Conservation (phyloP, 495 filamentous ascomycete species). For the Bryoglossum gracile region DNA sequence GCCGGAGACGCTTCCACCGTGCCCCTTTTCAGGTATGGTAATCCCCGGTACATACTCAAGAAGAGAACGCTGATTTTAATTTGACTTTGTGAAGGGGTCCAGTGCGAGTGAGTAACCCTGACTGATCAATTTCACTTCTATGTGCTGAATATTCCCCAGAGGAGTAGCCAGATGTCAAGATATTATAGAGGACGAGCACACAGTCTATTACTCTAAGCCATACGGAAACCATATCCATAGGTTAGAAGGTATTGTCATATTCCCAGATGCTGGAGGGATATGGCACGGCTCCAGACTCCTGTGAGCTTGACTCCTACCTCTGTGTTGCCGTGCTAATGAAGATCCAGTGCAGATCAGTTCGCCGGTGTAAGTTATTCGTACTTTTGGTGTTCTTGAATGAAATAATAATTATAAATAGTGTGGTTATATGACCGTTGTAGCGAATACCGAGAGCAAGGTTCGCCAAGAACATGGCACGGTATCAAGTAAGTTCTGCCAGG, state of each 20-base stretch:
- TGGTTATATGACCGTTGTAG: constrained; percentile 67
- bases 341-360: constrained; percentile 74
- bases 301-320: not conserved
- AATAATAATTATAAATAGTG: constrained; percentile 31
- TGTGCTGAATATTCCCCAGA: not conserved
- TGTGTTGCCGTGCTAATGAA: not conserved
- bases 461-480: too few relatives aligned
- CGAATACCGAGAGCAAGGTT: constrained; percentile 51
- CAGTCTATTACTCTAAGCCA: not conserved
- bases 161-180: not conserved
- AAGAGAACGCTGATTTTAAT: not conserved
- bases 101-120: not conserved
- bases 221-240: constrained; percentile 2
- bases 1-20: not conserved
- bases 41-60: not conserved
- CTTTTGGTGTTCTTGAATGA: not conserved
- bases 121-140: too few relatives aligned
- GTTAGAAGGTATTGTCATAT: constrained; percentile 41
- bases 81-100: not conserved
- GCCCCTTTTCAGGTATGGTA: not conserved
- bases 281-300: constrained; percentile 53
- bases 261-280: constrained; percentile 62
- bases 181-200: not conserved
- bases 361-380: constrained; percentile 39
- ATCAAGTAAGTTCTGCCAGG: too few relatives aligned